Base-by-base conservation (phyloP, 768 basidiomycete species). In the Tricholoma matsutake region DNA sequence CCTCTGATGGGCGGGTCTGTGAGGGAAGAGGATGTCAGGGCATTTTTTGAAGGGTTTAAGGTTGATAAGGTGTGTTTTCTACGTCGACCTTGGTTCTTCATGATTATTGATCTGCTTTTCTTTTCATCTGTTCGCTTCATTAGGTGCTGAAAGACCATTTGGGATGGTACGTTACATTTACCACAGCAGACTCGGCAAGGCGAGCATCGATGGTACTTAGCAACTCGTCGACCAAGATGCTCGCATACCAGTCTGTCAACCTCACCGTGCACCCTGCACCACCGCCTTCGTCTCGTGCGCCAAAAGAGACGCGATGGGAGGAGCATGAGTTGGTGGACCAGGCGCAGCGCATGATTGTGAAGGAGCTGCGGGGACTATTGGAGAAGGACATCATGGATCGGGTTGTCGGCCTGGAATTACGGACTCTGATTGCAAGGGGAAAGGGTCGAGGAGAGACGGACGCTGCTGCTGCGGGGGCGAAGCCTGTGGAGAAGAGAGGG, bases 111-210 rank as follows among this genome's bases (percentile, higher is more conserved):
- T 56, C 37, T 25, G 18, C 53, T 13, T 59, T 65, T 34, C 53
- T 53, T 58, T 34, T 55, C 58, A 58, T 66, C 58, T 53, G 39
- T 59, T 57, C 34, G 43, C 6, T 60, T 54, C 34, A 60, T 54
- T 59, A 92, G 90, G 80, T 95, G 28, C 76, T 94, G 1, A 83
- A 84, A 63, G 90, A 91, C 70, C 81, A 83, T 55, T 73, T 76
- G 1, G 89, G 87, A 9, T 89, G 92, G 80, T 96, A 94, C 69
- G 82, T 95, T 63, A 90, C 93, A 3, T 98, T 97, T 71, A 68
- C 76, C 18, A 83, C 84, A 4, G 69, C 78, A 2, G 83, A 83
- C 58, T 71, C 82, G 0, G 94, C 94, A 0, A 78, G 85, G 6
- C 79, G 88, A 3, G 91, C 92, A 0, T 80, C 81, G 8, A 82